Conservation (phyloP, 2,329 filamentous ascomycete genomes). For the Xylariaceae sp. region DNA sequence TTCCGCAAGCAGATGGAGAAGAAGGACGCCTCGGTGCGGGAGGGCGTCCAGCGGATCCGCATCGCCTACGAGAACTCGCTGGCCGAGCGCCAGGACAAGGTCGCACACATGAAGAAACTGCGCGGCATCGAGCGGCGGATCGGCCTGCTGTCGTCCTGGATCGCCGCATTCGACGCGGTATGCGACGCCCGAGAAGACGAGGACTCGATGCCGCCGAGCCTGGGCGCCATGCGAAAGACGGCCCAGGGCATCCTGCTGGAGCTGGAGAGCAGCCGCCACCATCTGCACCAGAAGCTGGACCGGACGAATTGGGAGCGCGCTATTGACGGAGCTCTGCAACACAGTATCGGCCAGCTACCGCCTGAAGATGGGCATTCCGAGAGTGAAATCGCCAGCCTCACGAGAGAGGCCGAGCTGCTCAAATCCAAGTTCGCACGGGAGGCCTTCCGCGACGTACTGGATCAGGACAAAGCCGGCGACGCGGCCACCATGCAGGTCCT, state of each 20-base stretch:
- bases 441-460: conserved; percentile 65
- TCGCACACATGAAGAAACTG: conserved; percentile 72
- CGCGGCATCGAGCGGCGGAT: conserved; percentile 80
- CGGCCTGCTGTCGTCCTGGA: conserved; percentile 80
- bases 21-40: conserved; percentile 64
- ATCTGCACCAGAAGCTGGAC: conserved; percentile 77
- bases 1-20: conserved; percentile 89
- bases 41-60: conserved; percentile 74
- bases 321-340: conserved; percentile 80
- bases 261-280: conserved; percentile 81
- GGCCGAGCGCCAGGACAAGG: conserved; percentile 69
- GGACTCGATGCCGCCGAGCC: conserved; percentile 57
- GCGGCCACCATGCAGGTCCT: conserved; percentile 72
- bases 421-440: conserved; percentile 79
- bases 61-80: conserved; percentile 76
- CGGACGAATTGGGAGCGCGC: conserved; percentile 81
- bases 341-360: conserved; percentile 71
- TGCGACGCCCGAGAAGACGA: conserved; percentile 66
- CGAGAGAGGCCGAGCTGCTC: conserved; percentile 76
- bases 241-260: conserved; percentile 84
- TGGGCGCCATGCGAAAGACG: conserved; percentile 74
- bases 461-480: conserved; percentile 78
- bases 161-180: conserved; percentile 80
- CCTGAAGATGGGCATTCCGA: conserved; percentile 60
- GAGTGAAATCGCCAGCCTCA: conserved; percentile 63